Evolutionary conservation across 2,329 filamentous ascomycete genomes (phyloP), one percentile per base, ranked within the genome.

Genomic region (Beauveria sp.): DNA sequence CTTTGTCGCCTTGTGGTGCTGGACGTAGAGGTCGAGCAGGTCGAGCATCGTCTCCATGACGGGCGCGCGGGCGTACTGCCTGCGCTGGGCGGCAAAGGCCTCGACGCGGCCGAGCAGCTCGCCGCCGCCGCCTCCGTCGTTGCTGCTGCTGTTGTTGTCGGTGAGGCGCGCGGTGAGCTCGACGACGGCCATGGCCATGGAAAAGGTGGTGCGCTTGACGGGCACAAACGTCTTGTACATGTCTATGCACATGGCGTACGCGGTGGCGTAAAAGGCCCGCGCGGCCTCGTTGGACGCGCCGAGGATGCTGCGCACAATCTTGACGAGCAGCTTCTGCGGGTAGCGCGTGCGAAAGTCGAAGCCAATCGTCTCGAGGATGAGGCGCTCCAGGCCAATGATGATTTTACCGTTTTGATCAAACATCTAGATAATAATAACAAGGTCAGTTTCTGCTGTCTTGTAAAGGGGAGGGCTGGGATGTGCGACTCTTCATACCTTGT

Each of bases 301-400:
- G 18, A 83, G 71, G 61, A 88, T 80, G 51, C 77, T 76, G 69
- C 87, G 84, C 56, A 86, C 81, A 28, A 96, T 81, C 76, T 98
- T 98, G 66, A 91, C 82, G 47, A 98, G 79, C 24, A 91, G 81
- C 65, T 92, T 90, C 67, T 97, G 91, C 0, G 93, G 92, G 69
- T 96, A 89, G 43, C 92, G 87, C 62, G 87, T 93, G 42, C 93
- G 86, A 71, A 98, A 98, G 73, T 99, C 93, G 73, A 99, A 99
- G 64, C 90, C 88, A 34, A 93, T 89, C 2, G 91, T 89, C 75
- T 99, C 95, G 57, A 99, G 86, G 75, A 98, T 96, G 61, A 96
- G 84, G 5, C 95, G 85, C 75, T 99, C 95, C 3, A 98, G 83
- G 1, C 91, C 91, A 64, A 97, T 92, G 65, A 97, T 89, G 62